Base-by-base conservation (phyloP, 257 asterid species). In the Solanum sejunctum region DNA sequence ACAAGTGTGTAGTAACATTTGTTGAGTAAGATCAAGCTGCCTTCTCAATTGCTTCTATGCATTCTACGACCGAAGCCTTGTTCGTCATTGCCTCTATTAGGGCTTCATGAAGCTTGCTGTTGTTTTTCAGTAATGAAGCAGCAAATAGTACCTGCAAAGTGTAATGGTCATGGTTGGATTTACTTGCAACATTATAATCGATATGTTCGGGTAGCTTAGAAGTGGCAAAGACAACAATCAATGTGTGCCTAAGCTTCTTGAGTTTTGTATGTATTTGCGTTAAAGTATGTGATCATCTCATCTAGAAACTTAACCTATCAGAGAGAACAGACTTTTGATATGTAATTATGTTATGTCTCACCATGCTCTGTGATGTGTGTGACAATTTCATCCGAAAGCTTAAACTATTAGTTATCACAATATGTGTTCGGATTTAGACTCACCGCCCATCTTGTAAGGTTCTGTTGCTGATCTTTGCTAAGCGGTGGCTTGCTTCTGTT, bases 371-470 rank as follows among this genome's bases (percentile, higher is more conserved):
- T 66, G 73, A 13, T 15, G 7, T 66, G 75, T 32, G 75, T 15
- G 21, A 32, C 7, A 1, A 66, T 66, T 66, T 66, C 21, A 66
- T 66, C 10, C 7, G 21, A 66, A 66, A 66, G 21, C 12, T 28
- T 32, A 32, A 66, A 66, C 13, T 66, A 66, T 5, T 3, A 66
- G 47, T 66, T 1, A 13, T 8, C 0, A 49, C 81, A 49, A 3
- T 75, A 49, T 77, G 61, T 16, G 2, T 23, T 1, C 10, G 1
- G 10, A 8, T 15, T 15, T 72, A 28, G 52, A 90, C 93, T 91
- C 91, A 96, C 99, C 2, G 98, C 99, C 98, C 99, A 96, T 93
- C 99, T 89, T 51, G 99, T 96, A 80, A 96, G 95, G 87, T 96
- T 96, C 85, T 96, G 98, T 89, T 96, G 99, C 90, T 96, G 98